A percentile compares a stretch with the other conserved stretches of the same genome.
Conservation (phyloP, 352 stramenopile genomes). For the Peronospora farinosa region DNA sequence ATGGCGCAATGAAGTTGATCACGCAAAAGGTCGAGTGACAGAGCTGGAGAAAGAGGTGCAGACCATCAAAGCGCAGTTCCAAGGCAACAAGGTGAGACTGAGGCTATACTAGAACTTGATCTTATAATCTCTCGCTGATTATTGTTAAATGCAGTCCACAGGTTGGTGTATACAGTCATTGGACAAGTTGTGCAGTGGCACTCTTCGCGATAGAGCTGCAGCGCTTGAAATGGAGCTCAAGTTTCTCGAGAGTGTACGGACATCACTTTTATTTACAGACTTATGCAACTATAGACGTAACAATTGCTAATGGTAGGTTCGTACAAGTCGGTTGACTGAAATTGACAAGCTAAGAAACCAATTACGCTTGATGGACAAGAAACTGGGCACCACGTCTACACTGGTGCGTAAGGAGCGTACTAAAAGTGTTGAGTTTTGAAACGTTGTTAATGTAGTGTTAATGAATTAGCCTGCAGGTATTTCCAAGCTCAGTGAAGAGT, state of each 20-base stretch:
- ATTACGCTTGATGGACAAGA: constrained; percentile 19
- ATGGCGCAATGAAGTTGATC: constrained; percentile 18
- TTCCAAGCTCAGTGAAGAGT: constrained; percentile 19
- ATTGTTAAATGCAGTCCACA: constrained; percentile 9
- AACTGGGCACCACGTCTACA: constrained; percentile 21
- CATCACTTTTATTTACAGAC: not conserved
- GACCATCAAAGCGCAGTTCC: constrained; percentile 28
- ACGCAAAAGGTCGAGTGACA: constrained; percentile 5
- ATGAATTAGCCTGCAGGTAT: constrained; percentile 12
- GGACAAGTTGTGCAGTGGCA: constrained; percentile 9
- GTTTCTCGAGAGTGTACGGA: constrained; percentile 32
- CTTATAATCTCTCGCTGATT: not conserved
- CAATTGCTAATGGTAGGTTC: constrained; percentile 13
- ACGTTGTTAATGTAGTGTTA: not conserved
- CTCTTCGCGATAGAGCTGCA: constrained; percentile 31
- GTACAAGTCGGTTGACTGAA: constrained; percentile 16
- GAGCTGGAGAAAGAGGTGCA: constrained; percentile 35
- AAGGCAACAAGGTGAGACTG: constrained; percentile 24
- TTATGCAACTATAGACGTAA: too few relatives aligned
- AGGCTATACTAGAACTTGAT: not conserved
- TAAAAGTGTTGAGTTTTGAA: not conserved
- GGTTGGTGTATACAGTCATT: constrained; percentile 15
- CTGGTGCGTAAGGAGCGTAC: constrained; percentile 9
- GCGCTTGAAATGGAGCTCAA: constrained; percentile 37
- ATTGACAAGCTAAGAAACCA: constrained; percentile 21